Conservation (phyloP, 345 rosid species). For the Pugionium cornutum region DNA sequence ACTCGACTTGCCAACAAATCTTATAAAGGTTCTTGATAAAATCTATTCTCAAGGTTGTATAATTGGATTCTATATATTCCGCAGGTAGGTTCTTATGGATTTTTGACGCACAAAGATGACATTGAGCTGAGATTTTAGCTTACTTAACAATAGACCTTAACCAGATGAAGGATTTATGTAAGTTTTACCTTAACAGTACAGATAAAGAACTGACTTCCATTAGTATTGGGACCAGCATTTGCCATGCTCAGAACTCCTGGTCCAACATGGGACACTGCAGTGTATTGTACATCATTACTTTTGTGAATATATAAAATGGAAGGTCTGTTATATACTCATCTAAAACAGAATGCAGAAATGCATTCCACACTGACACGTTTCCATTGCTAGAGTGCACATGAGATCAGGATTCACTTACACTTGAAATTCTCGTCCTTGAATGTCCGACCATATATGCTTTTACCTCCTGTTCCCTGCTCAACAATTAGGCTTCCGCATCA, state of each 20-base stretch:
- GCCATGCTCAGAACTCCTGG: slow-evolving; percentile 99
- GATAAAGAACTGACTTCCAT: slow-evolving; percentile 96
- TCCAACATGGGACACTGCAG: slow-evolving; percentile 84
- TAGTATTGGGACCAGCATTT: slow-evolving; percentile 98
- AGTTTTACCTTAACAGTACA: slow-evolving; percentile 87
- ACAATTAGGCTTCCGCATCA: slow-evolving; percentile 32
- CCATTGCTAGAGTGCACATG: slow-evolving; percentile 6
- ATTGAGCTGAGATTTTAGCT: not conserved
- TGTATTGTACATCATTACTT: slow-evolving; percentile 24
- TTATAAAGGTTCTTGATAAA: not conserved
- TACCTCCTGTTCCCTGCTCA: slow-evolving; percentile 99
- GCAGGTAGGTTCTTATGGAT: not conserved
- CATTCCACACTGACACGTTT: slow-evolving; percentile 10
- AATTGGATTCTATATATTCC: not conserved
- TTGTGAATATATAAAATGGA: not conserved
- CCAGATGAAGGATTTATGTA: slow-evolving; percentile 1
- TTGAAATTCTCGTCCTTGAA: slow-evolving; percentile 98
- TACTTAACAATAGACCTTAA: not conserved
- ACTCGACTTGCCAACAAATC: slow-evolving; percentile 1
- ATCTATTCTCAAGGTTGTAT: not conserved
- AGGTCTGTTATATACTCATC: slow-evolving; percentile 1
- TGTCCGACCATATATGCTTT: slow-evolving; percentile 91
- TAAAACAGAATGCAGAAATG: not conserved
- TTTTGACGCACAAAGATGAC: not conserved
- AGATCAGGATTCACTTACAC: slow-evolving; percentile 56